Evolutionary conservation across 1,284 basidiomycete genomes (phyloP).

Genomic region (Wallemia hederae): DNA sequence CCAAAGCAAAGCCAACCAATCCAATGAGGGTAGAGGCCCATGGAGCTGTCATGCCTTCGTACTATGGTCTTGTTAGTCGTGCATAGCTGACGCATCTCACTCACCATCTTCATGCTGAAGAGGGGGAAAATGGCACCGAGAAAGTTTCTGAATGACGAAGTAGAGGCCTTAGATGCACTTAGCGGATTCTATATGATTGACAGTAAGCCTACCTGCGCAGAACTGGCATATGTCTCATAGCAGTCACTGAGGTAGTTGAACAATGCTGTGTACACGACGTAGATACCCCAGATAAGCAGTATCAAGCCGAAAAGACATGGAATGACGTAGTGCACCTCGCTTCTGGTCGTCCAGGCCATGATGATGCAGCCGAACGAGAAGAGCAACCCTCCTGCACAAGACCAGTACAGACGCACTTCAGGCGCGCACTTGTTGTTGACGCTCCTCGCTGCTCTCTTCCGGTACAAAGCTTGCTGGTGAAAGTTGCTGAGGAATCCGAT

Average conservation of each 20-base stretch:
- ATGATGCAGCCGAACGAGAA: not conserved
- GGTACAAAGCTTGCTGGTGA: not conserved
- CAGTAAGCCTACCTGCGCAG: not conserved
- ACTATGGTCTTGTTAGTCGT: not conserved
- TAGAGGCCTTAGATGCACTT: not conserved
- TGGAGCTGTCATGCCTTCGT: not conserved
- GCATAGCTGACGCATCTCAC: not conserved
- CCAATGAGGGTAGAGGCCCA: not conserved
- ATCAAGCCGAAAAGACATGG: not conserved
- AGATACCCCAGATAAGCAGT: not conserved
- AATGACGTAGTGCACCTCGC: not conserved
- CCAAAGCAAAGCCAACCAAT: not conserved
- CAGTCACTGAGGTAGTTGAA: not conserved
- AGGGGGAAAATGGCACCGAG: not conserved
- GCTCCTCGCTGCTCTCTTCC: not conserved
- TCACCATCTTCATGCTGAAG: not conserved
- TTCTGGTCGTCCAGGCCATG: not conserved
- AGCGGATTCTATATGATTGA: no score
- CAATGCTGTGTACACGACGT: not conserved
- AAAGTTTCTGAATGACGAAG: not conserved
- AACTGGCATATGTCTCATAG: not conserved
- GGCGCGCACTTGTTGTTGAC: not conserved
- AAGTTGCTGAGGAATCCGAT: not conserved
- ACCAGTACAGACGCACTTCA: not conserved
- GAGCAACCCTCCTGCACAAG: not conserved